Base-by-base conservation (phyloP, 306 rosid species). In the Rosa lucieae region DNA sequence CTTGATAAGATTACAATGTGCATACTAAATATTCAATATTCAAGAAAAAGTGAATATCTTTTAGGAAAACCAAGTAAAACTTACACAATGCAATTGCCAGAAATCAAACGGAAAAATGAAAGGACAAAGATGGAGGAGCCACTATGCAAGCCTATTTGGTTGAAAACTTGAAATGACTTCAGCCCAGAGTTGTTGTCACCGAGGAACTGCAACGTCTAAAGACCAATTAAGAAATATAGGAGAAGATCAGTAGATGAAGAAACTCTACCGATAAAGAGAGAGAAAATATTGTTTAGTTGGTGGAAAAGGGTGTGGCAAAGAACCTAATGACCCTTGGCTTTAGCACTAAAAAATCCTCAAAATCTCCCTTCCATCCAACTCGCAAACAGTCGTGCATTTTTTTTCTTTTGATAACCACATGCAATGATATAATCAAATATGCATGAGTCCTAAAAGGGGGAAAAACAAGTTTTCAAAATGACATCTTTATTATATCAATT, bases 171-270 rank as follows among this genome's bases (percentile, higher is more conserved):
- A 73, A 67, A 73, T 72, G 79, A 55, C 29, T 13, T 3, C 67
- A 73, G 77, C 77, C 77, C 66, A 63, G 61, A 79, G 80, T 61
- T 58, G 35, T 78, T 78, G 46, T 80, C 76, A 79, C 82, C 83
- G 88, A 74, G 88, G 88, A 78, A 85, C 85, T 81, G 85, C 88
- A 81, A 48, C 77, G 35, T 77, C 88, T 81, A 81, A 73, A 78
- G 76, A 52, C 72, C 77, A 77, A 61, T 72, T n/a, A 56, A 80
- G 67, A 53, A 76, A 71, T 37, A 53, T n/a, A 55, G 69, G 72
- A 78, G 52, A 83, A 37, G 53, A 81, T 83, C 80, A 83, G 86
- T 26, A 49, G 83, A 79, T 49, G 77, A 47, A 83, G 55, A 68
- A 78, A 59, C 70, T 78, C 80, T 78, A 83, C 86, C 3, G 80